phyloP scores from a whole-genome alignment of 176 grass and related monocot species.

The Hyparrhenia diplandra region DNA sequence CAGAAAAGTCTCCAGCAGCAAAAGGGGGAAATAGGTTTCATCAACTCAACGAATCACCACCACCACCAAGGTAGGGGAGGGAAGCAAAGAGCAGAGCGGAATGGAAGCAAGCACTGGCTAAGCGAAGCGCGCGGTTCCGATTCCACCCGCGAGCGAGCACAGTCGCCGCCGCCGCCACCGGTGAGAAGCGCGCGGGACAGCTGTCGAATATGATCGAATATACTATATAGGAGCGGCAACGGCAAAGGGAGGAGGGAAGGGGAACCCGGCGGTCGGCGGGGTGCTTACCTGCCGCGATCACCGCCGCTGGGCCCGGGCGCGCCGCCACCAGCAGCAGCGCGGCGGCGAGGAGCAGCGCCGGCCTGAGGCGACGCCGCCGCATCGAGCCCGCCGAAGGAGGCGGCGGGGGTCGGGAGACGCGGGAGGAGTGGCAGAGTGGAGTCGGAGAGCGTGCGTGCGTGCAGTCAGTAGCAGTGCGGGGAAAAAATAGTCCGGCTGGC shows the following conservation, averaged over 20 bases:
- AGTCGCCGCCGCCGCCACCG: neutral
- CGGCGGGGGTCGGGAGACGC: neutral
- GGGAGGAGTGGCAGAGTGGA: neutral
- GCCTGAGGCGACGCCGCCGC: neutral
- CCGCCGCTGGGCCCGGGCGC: slow-evolving; percentile 27
- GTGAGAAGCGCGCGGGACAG: no score
- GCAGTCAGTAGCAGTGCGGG: neutral
- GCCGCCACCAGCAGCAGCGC: slow-evolving; percentile 10
- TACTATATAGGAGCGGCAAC: neutral
- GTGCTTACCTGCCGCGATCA: slow-evolving; percentile 58
- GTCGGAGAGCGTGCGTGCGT: neutral
- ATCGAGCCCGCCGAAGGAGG: neutral
- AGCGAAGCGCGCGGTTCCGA: neutral
- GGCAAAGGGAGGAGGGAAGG: neutral
- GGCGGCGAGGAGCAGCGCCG: neutral
- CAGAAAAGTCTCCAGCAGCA: neutral
- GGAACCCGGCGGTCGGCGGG: neutral
- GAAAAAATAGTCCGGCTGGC: no score
- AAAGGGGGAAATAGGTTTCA: neutral
- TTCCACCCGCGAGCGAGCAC: neutral
- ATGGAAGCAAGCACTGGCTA: neutral
- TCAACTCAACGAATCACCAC: no score
- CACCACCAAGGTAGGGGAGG: no score
- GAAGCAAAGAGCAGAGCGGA: neutral
- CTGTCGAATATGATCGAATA: neutral